Conservation (phyloP, 208 protist species). For the Acanthamoeba triangularis region DNA sequence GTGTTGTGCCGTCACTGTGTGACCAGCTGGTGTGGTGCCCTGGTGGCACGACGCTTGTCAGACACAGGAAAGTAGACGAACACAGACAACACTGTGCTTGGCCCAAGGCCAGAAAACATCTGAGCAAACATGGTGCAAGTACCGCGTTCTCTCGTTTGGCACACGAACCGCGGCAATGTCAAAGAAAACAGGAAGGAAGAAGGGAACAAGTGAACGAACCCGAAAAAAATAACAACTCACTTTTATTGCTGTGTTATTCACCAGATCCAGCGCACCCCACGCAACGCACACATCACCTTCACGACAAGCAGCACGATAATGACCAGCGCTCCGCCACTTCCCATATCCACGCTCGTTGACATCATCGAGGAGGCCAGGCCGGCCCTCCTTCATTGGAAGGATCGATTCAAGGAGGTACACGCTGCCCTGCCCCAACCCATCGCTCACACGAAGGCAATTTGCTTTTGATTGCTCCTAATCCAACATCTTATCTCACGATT, state of each 20-base stretch:
- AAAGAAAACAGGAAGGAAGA: conserved; percentile 17
- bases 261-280: neutral
- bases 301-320: neutral
- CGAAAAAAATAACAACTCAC: neutral
- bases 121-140: too few relatives aligned
- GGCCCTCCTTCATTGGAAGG: neutral
- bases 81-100: too few relatives aligned
- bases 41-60: too few relatives aligned
- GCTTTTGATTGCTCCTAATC: too few relatives aligned
- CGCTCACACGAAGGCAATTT: too few relatives aligned
- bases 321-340: neutral
- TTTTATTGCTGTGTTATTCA: too few relatives aligned
- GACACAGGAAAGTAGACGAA: neutral
- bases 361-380: neutral
- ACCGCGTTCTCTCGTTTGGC: too few relatives aligned
- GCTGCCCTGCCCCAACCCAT: neutral
- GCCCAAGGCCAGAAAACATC: too few relatives aligned
- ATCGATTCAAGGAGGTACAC: conserved; percentile 35
- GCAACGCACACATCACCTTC: neutral
- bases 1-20: too few relatives aligned
- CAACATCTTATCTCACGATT: too few relatives aligned
- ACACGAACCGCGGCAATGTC: neutral
- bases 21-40: too few relatives aligned
- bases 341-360: neutral
- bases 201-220: neutral